Conservation (phyloP, 2,329 filamentous ascomycete species). For the Huntiella savannae region DNA sequence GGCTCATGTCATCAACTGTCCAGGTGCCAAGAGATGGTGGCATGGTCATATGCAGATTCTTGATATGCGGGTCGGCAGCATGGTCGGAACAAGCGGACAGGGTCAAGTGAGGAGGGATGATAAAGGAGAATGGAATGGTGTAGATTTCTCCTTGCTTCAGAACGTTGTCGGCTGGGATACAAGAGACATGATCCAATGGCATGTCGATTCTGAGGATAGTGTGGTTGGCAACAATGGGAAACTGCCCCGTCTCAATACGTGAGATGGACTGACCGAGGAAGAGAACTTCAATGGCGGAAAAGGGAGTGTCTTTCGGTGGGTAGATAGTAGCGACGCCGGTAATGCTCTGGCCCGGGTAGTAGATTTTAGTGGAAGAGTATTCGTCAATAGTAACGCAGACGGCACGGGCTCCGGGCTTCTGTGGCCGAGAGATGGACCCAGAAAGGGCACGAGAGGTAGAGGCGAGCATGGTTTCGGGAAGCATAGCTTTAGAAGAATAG, state of each 20-base stretch:
- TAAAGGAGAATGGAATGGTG: constrained; percentile 37
- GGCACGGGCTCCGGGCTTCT: constrained; percentile 4
- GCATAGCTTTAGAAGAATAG: no score
- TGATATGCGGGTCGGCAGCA: constrained; percentile 19
- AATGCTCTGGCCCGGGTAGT: constrained; percentile 34
- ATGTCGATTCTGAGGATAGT: constrained; percentile 37
- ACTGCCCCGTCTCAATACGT: constrained; percentile 30
- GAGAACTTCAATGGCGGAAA: constrained; percentile 32
- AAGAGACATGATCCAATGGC: constrained; percentile 26
- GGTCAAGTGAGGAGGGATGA: constrained; percentile 38
- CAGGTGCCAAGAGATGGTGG: constrained; percentile 29
- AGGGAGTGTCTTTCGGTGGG: constrained; percentile 26
- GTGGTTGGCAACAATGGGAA: constrained; percentile 29
- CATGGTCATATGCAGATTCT: constrained; percentile 32
- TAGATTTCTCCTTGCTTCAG: constrained; percentile 30
- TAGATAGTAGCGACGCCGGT: constrained; percentile 29
- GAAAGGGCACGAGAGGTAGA: no score
- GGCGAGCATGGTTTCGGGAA: no score
- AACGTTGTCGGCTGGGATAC: constrained; percentile 27
- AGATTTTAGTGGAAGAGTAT: constrained; percentile 35
- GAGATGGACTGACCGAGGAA: constrained; percentile 32
- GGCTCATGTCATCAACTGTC: constrained; percentile 26
- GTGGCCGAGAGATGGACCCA: no score
- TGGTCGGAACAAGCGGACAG: constrained; percentile 35
- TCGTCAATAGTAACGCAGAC: constrained; percentile 32